Conservation (phyloP, 495 filamentous ascomycete genomes). For the Lepraria neglecta region DNA sequence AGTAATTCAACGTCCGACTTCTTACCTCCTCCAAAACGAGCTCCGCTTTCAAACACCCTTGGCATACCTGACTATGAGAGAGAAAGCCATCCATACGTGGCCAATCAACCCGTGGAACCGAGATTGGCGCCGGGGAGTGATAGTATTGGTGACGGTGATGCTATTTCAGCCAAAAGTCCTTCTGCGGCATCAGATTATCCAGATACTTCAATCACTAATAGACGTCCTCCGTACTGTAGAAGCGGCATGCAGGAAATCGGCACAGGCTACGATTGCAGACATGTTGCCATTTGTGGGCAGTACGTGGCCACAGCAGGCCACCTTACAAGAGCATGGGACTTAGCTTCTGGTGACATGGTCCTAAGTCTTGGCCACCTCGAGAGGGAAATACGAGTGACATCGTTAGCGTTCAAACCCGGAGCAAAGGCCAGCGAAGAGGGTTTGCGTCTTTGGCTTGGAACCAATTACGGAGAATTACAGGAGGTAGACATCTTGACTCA, state of each 20-base stretch:
- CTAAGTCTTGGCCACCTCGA: conserved; percentile 79
- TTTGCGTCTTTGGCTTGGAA: conserved; percentile 82
- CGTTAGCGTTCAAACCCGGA: conserved; percentile 79
- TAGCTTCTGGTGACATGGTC: conserved; percentile 70
- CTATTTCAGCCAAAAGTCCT: conserved; percentile 4
- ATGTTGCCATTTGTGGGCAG: conserved; percentile 82
- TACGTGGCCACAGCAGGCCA: conserved; percentile 80
- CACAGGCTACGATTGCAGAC: conserved; percentile 76
- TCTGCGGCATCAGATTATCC: conserved; percentile 56
- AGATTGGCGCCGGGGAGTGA: not conserved
- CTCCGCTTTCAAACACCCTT: conserved; percentile 5
- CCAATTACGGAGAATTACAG: conserved; percentile 74
- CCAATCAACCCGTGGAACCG: not conserved
- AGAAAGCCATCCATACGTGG: not conserved
- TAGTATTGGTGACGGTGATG: conserved; percentile 18
- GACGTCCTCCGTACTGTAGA: conserved; percentile 69
- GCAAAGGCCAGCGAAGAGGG: conserved; percentile 71
- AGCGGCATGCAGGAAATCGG: conserved; percentile 64
- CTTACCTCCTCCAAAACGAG: conserved; percentile 43
- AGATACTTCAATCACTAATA: conserved; percentile 76
- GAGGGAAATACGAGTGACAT: conserved; percentile 62
- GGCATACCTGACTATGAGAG: conserved; percentile 4
- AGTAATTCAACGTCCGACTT: conserved; percentile 15
- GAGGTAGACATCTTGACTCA: conserved; percentile 75
- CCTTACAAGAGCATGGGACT: conserved; percentile 78